Base-by-base conservation (phyloP, 495 filamentous ascomycete species). In the Glarea lozoyensis region DNA sequence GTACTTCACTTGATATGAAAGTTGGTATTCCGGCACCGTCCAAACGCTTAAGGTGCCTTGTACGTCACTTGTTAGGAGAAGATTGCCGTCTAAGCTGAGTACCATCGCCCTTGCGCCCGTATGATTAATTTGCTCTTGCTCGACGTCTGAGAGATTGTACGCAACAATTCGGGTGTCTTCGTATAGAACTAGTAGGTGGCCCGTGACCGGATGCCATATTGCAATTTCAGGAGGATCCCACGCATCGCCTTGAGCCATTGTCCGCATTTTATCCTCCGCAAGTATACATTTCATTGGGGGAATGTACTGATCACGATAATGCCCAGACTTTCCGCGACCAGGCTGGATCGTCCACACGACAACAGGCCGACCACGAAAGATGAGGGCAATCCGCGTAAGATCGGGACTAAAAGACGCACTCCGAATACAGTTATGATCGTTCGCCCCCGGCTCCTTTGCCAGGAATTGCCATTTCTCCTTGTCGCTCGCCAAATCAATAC, bases 41-140 rank as follows among this genome's bases (percentile, higher is more conserved):
- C 38, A 53, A n/a, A 60, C 29, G 19, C 43, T 57, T 3, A 60
- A 33, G 12, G 33, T 43, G 7, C 58, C 58, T 12, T 24, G 29
- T 4, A 37, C 10, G 40, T 51, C 25, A 36, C 45, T 37, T 37
- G 55, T 52, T 15, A 48, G 20, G 4, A 57, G 32, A 2, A 57
- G 31, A 3, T 40, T 52, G 6, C 54, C 52, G 19, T 55, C 45
- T 16, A 17, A 43, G 29, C 43, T 47, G 41, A 34, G 13, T 20
- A 18, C 29, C 3, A 23, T 25, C 10, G 10, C 21, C 13, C 20
- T 31, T 29, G 18, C 49, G 37, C 15, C 35, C 18, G 21, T 45
- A 13, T 22, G 20, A 10, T 15, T 11, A 12, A 23, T 21, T 18
- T 21, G 20, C 9, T 21, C 10, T 11, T 11, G 12, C n/a, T 40